phyloP scores from a whole-genome alignment of 495 filamentous ascomycete genomes.

The Neurospora africana region DNA sequence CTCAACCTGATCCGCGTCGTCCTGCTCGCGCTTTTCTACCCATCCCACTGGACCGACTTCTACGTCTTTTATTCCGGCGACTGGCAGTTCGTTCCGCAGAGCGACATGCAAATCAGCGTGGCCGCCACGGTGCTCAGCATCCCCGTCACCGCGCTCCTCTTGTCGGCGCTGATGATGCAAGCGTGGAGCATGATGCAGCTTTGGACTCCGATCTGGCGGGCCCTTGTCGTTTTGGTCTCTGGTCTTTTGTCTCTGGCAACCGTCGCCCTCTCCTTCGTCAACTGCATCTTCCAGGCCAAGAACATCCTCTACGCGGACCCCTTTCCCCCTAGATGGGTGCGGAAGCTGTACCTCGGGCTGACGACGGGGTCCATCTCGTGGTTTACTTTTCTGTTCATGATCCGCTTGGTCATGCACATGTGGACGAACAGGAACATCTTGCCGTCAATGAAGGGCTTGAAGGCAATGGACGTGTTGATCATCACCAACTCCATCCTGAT shows the following conservation, averaged over 20 bases:
- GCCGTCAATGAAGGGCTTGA: slow-evolving; percentile 16
- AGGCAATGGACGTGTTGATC: slow-evolving; percentile 28
- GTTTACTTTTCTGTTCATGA: slow-evolving; percentile 64
- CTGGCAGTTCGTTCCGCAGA: slow-evolving; percentile 35
- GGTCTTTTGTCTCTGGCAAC: slow-evolving; percentile 41
- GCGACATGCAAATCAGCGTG: slow-evolving; percentile 42
- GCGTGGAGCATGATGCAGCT: slow-evolving; percentile 50
- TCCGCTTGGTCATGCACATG: slow-evolving; percentile 50
- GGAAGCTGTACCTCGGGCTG: slow-evolving; percentile 41
- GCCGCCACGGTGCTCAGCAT: slow-evolving; percentile 43
- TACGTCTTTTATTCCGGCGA: slow-evolving; percentile 52
- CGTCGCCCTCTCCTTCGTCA: slow-evolving; percentile 49
- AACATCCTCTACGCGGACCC: slow-evolving; percentile 30
- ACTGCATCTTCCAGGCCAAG: slow-evolving; percentile 45
- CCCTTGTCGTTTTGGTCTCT: slow-evolving; percentile 39
- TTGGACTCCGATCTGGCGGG: slow-evolving; percentile 28
- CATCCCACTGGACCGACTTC: slow-evolving; percentile 43
- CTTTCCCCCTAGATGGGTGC: slow-evolving; percentile 31
- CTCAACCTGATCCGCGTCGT: slow-evolving; percentile 52
- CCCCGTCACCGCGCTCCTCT: slow-evolving; percentile 49
- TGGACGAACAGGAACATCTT: slow-evolving; percentile 20
- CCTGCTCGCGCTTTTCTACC: slow-evolving; percentile 48
- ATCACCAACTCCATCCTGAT: slow-evolving; percentile 38
- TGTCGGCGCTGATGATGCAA: slow-evolving; percentile 63
- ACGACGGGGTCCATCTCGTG: slow-evolving; percentile 59